Evolutionary conservation across 805 yeast genomes (phyloP), one percentile per base, ranked within the genome.

Genomic region (Kazachstania bromeliacearum): DNA sequence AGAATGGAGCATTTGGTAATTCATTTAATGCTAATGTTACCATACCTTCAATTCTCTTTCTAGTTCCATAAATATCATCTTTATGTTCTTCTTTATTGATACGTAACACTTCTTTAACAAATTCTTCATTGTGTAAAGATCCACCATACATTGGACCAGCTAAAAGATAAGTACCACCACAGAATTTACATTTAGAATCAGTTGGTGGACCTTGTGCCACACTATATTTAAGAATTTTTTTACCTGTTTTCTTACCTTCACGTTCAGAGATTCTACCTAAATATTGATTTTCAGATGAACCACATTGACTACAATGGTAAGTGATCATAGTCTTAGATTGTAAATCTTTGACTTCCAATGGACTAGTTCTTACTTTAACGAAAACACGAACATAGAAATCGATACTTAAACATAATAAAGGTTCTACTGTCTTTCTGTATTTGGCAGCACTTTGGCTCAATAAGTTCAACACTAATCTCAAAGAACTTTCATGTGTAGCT

Each of bases 61-160:
- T 67, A 0, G 99, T 92, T 33, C 80, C 81, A 57, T 85, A 92
- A 0, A 71, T 66, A 4, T 67, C 71, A 19, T 67, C 67, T 6
- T 23, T 31, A 16, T 76, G 68, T 7, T 58, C 58, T 2, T 53
- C 62, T 18, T 58, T 51, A 50, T 77, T 71, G 44, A 76, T 60
- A n/a, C 68, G 64, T 37, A 85, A 66, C 31, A 88, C 68, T 45
- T 66, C 72, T 19, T 73, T 66, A 29, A 89, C 66, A 50, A 89
- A 92, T 14, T 70, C 74, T 18, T 57, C 54, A 51, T 80, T 71
- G 51, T 89, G 97, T 39, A 92, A 59, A 5, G 70, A 66, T 0
- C 87, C 94, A 8, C 77, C 87, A 83, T 95, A 92, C 95, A 92
- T 83, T 41, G 99, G 99, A 4, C 99, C 99, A 6, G 89, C 87